Base-by-base conservation (phyloP, 2,329 filamentous ascomycete genomes). In the Scleromitrula shiraiana region DNA sequence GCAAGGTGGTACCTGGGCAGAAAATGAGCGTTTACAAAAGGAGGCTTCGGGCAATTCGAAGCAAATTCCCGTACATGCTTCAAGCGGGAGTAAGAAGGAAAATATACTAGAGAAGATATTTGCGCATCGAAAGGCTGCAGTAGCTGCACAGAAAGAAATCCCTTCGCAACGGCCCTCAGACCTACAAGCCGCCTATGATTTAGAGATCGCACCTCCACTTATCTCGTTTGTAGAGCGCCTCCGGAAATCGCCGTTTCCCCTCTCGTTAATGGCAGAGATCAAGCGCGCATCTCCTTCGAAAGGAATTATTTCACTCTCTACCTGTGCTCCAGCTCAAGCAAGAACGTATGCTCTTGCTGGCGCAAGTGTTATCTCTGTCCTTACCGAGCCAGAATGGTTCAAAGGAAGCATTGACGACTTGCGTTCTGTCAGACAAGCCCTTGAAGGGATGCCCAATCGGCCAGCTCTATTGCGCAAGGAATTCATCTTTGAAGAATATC, bases 361-460 rank as follows among this genome's bases (percentile, higher is more conserved):
- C 12, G 93, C 93, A 40, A 97, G 91, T 64, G 88, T 95, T 32
- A 98, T 98, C 56, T 97, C 93, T 1, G 93, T 98, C n/a, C 77
- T 98, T 39, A 98, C 93, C 0, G 93, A 98, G 68, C 93, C 94
- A 0, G 86, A 97, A 63, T 98, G 93, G 93, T 98, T 98, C 74
- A 97, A 96, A 70, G 93, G 93, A 40, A 95, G 85, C 67, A 90
- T 98, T 52, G 91, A 98, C 50, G 93, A 98, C 64, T 71, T 98
- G 46, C 80, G 86, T 51, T 81, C 84, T 27, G 93, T 97, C 24
- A 81, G 93, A 37, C 86, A 91, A 66, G 89, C 87, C 41, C 71
- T 98, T n/a, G 80, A 89, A 59, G 84, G 85, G 10, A 89, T 98
- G 83, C 83, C 88, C 1, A 94, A 96, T 64, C 78, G 93, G 44